These are phyloP conservation scores for Populus ilicifolia DNA, from an alignment of 345 rosid genomes.

Conservation along the genomic window DNA sequence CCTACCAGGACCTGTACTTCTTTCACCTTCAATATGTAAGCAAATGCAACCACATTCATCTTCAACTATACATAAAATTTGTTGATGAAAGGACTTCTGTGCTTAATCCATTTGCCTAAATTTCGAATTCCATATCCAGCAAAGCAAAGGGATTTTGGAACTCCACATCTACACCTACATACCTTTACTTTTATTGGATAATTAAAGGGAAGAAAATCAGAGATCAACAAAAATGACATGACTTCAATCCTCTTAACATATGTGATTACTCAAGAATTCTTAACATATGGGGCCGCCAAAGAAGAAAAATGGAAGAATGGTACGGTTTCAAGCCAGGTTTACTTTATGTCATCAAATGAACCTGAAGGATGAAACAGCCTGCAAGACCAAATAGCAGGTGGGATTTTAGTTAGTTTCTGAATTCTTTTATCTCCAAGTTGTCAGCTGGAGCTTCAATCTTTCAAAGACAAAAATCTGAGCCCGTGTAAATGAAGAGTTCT, in stretches of 20 bases:
- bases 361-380: slow-evolving; percentile 72
- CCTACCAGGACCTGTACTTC: background rate
- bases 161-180: background rate
- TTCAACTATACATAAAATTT: too few species aligned
- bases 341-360: slow-evolving; percentile 42
- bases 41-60: background rate
- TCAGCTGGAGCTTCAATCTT: background rate
- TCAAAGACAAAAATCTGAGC: background rate
- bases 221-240: background rate
- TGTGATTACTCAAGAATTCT: background rate
- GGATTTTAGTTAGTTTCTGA: slow-evolving; percentile 3
- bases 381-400: slow-evolving; percentile 18
- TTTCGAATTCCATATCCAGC: background rate
- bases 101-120: background rate
- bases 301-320: background rate
- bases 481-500: background rate
- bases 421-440: background rate
- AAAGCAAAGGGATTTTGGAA: background rate
- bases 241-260: background rate
- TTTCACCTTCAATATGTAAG: background rate
- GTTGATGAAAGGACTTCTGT: background rate
- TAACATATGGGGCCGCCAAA: background rate
- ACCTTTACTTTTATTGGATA: background rate
- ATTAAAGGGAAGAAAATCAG: background rate
- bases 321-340: background rate